phyloP scores from a whole-genome alignment of 345 rosid species.

The Hibiscus trionum region DNA sequence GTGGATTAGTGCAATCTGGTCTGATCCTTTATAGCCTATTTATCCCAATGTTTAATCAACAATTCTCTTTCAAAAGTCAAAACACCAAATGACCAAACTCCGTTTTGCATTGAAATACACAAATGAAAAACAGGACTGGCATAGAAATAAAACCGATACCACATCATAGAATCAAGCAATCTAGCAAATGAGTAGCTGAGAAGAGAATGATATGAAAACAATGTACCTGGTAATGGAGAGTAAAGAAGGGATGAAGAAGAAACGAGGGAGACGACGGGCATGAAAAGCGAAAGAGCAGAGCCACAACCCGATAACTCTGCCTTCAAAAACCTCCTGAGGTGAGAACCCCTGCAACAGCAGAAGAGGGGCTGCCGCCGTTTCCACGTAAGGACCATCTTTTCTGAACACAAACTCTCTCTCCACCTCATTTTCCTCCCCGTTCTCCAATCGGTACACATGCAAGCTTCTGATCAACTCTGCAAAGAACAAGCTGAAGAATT shows the following conservation, averaged over 20 bases:
- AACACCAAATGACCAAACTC: neutral
- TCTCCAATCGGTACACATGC: constrained; percentile 34
- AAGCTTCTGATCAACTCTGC: constrained; percentile 36
- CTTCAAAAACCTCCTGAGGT: constrained; percentile 22
- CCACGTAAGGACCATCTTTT: constrained; percentile 18
- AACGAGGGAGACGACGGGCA: constrained; percentile 11
- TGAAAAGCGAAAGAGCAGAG: constrained; percentile 28
- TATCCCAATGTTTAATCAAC: neutral
- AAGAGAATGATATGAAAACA: neutral
- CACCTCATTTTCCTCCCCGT: constrained; percentile 14
- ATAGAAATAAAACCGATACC: neutral
- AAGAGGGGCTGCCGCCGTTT: constrained; percentile 22
- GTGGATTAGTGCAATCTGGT: neutral
- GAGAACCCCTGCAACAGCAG: constrained; percentile 15
- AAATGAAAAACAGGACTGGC: neutral
- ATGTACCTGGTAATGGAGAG: constrained; percentile 30
- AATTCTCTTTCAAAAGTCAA: neutral
- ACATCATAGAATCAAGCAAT: neutral
- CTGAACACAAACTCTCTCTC: constrained; percentile 32
- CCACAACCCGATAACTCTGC: constrained; percentile 25
- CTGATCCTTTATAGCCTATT: neutral
- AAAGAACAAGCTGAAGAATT: neutral
- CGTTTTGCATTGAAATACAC: neutral
- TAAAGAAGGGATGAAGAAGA: constrained; percentile 27
- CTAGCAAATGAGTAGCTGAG: neutral